These are phyloP conservation scores for Metschnikowia cerradonensis DNA, from an alignment of 805 yeast species.

Conservation along the genomic window DNA sequence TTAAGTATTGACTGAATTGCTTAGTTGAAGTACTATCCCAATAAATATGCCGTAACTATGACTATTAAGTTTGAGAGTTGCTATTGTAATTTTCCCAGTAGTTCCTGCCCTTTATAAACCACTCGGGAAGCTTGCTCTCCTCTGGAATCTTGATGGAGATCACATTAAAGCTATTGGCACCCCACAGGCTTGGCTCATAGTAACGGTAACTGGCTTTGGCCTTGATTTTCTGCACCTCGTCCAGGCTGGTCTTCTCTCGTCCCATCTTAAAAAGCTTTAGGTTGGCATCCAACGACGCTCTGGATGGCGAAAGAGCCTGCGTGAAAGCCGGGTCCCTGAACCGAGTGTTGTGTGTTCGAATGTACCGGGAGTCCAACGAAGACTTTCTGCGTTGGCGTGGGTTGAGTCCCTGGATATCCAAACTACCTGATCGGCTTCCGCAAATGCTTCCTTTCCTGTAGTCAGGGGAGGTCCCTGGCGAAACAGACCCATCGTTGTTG, in stretches of 20 bases:
- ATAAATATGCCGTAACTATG: neutral
- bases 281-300: slow-evolving; percentile 14
- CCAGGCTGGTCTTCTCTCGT: slow-evolving; percentile 4
- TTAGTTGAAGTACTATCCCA: too few relatives aligned
- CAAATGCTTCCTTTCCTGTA: slow-evolving; percentile 12
- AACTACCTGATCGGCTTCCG: slow-evolving; percentile 21
- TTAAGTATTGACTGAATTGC: too few relatives aligned
- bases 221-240: slow-evolving; percentile 14
- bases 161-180: slow-evolving; percentile 33
- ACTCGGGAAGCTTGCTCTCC: slow-evolving; percentile 61
- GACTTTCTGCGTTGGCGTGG: slow-evolving; percentile 17
- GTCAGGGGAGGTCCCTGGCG: slow-evolving; percentile 33
- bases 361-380: slow-evolving; percentile 31
- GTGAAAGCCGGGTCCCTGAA: slow-evolving; percentile 18
- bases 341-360: slow-evolving; percentile 19
- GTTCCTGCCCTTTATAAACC: slow-evolving; percentile 67
- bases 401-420: slow-evolving; percentile 10
- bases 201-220: slow-evolving; percentile 31
- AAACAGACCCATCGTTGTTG: slow-evolving; percentile 21
- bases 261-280: slow-evolving; percentile 13
- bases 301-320: slow-evolving; percentile 9
- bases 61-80: neutral
- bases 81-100: slow-evolving; percentile 50
- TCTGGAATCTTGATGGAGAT: slow-evolving; percentile 53
- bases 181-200: slow-evolving; percentile 39